A percentile compares a stretch with the other conserved stretches of the same genome.
These are phyloP conservation scores for Aspergillus floridensis DNA, from an alignment of 2,329 filamentous ascomycete genomes.

Conservation along the genomic window DNA sequence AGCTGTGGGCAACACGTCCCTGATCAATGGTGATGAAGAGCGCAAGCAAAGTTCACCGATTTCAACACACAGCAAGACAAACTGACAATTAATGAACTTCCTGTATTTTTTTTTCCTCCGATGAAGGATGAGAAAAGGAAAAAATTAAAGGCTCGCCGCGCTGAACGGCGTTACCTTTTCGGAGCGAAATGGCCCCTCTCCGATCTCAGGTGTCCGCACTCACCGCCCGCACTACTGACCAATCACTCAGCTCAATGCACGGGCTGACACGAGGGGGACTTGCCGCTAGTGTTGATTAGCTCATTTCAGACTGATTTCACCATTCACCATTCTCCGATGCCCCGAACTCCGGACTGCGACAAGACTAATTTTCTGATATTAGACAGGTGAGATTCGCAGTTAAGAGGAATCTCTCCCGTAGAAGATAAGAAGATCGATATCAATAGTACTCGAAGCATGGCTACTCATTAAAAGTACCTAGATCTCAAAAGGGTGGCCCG, in stretches of 20 bases:
- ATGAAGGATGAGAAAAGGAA: not conserved
- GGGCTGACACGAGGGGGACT: not conserved
- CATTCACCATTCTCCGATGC: not conserved
- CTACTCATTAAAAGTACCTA: too few species aligned
- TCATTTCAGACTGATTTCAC: not conserved
- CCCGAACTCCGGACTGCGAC: not conserved
- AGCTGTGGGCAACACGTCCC: not conserved
- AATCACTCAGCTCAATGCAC: conserved; percentile 32
- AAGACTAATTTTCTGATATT: not conserved
- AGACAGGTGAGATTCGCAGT: too few species aligned
- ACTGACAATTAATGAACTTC: not conserved
- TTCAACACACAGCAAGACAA: not conserved
- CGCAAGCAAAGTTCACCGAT: not conserved
- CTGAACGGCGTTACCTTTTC: not conserved
- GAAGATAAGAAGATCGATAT: too few species aligned
- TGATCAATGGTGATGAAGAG: not conserved
- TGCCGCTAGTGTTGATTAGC: not conserved
- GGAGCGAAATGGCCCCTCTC: not conserved
- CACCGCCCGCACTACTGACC: not conserved
- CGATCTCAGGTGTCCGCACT: not conserved
- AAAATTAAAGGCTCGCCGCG: not conserved
- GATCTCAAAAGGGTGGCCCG: not conserved
- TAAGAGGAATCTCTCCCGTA: too few species aligned
- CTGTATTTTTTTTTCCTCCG: not conserved
- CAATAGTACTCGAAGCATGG: too few species aligned